Evolutionary conservation across 2,329 filamentous ascomycete species (phyloP).

Genomic region (Cladosporium sp.): DNA sequence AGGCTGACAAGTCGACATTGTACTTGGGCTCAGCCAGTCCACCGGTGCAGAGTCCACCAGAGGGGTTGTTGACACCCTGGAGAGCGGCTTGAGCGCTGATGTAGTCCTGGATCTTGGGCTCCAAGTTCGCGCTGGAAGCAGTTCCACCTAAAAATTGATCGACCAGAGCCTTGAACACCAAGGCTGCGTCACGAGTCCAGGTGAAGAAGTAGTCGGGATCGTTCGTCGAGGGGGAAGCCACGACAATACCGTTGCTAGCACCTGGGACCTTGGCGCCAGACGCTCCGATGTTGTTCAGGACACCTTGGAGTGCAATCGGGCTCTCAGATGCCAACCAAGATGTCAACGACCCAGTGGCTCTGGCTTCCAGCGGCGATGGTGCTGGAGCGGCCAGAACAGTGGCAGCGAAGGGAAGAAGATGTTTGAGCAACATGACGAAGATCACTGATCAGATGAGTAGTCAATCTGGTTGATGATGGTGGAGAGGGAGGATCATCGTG

Average conservation of each 20-base stretch:
- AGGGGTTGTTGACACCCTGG: slow-evolving; percentile 69
- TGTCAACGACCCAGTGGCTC: slow-evolving; percentile 26
- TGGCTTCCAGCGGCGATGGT: slow-evolving; percentile 19
- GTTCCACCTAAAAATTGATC: slow-evolving; percentile 67
- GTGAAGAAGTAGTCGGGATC: slow-evolving; percentile 69
- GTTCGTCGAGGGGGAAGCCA: slow-evolving; percentile 57
- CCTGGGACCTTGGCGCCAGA: slow-evolving; percentile 50
- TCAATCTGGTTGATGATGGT: not conserved
- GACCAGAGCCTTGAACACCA: slow-evolving; percentile 68
- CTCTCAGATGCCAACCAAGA: slow-evolving; percentile 47
- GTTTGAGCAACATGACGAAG: slow-evolving; percentile 15
- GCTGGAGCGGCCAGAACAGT: slow-evolving; percentile 20
- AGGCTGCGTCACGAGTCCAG: slow-evolving; percentile 73
- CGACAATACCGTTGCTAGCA: slow-evolving; percentile 52
- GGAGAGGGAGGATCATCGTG: not conserved
- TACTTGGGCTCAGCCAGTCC: slow-evolving; percentile 74
- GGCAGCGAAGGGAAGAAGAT: slow-evolving; percentile 11
- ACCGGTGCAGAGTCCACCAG: slow-evolving; percentile 54
- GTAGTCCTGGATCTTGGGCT: slow-evolving; percentile 65
- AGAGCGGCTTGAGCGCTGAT: slow-evolving; percentile 66
- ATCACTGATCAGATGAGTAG: not conserved
- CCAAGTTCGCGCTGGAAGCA: slow-evolving; percentile 46
- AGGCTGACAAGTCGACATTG: slow-evolving; percentile 59
- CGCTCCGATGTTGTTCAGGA: slow-evolving; percentile 58
- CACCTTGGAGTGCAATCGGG: slow-evolving; percentile 51